phyloP scores from a whole-genome alignment of 371 early-diverging fungal genomes.

The Mucor irregularis region DNA sequence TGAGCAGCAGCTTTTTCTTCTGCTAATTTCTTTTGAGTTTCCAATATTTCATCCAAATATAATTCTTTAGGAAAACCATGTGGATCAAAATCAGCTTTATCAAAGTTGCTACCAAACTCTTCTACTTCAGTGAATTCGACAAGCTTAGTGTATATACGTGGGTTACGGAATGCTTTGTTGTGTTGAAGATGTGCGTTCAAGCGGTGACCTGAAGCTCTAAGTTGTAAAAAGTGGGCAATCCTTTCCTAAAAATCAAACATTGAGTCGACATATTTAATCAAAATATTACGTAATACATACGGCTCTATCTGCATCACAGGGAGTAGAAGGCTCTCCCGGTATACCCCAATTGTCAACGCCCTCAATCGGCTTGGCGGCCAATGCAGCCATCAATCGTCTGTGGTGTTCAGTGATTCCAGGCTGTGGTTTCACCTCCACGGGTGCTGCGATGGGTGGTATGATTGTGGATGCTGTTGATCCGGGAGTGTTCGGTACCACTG shows the following conservation, averaged over 20 bases:
- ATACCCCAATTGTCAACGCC: constrained; percentile 52
- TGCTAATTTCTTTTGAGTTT: constrained; percentile 38
- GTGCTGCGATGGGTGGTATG: background rate
- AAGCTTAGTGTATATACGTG: constrained; percentile 76
- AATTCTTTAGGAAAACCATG: constrained; percentile 45
- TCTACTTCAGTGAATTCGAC: constrained; percentile 75
- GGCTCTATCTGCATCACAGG: constrained; percentile 52
- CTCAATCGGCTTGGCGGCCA: constrained; percentile 40
- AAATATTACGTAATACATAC: constrained; percentile 33
- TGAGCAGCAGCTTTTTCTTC: constrained; percentile 43
- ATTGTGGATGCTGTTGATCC: background rate
- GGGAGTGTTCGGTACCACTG: background rate
- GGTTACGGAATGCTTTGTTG: constrained; percentile 80
- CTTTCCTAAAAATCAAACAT: constrained; percentile 43
- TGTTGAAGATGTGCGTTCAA: constrained; percentile 70
- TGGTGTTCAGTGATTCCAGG: constrained; percentile 7
- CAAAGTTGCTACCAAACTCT: constrained; percentile 71
- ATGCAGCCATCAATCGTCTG: constrained; percentile 22
- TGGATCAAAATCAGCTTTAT: constrained; percentile 59
- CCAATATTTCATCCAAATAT: constrained; percentile 57
- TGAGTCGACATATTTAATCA: background rate
- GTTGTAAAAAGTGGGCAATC: constrained; percentile 62
- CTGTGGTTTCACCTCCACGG: constrained; percentile 2
- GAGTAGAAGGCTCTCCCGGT: constrained; percentile 49
- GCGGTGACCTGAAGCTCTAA: constrained; percentile 50